Base-by-base conservation (phyloP, 306 rosid genomes). In the Fagus sylvatica region DNA sequence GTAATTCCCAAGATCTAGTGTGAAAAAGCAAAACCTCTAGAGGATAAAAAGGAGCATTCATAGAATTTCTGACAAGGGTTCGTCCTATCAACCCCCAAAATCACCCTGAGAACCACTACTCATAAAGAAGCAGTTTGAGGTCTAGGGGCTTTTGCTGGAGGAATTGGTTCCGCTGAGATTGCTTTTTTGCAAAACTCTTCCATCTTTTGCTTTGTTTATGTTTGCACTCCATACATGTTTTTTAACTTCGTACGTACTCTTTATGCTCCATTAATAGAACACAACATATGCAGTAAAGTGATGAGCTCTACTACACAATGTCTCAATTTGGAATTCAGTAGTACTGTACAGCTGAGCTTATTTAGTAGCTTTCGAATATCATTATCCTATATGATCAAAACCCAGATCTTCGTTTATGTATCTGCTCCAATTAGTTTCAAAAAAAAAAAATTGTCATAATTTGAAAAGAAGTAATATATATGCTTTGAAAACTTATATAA, bases 31-130 rank as follows among this genome's bases (percentile, higher is more conserved):
- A 28, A 57, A 13, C 37, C 8, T 10, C 33, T n/a, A 28, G 28
- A 32, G 39, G 4, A 39, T 1, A 65, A 39, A 48, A 65, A 66
- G 17, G 49, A 37, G 33, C 71, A 37, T 65, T 33, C 13, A 13
- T 66, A 3, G 71, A 66, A 66, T 66, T 37, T 66, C 71, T 66
- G 71, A 39, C 71, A 66, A 39, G 71, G 71, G 15, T 66, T 65
- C 49, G 33, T 66, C 49, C 48, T 39, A 17, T 28, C 48, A 30
- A 17, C 9, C 71, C 71, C 6, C 41, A 37, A 28, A 39, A 43
- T 22, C 40, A 28, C 71, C 15, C 7, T 8, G 71, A 19, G 32
- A 11, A 66, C 49, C 71, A 16, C 71, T 48, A 39, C 71, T 39
- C 71, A n/a, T 66, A 66, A 39, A 66, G 71, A 66, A 8, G 15